A percentile compares a stretch with the other conserved stretches of the same genome.
Evolutionary conservation across 2,329 filamentous ascomycete species (phyloP).

Genomic region (Chrysoporthe cubensis): DNA sequence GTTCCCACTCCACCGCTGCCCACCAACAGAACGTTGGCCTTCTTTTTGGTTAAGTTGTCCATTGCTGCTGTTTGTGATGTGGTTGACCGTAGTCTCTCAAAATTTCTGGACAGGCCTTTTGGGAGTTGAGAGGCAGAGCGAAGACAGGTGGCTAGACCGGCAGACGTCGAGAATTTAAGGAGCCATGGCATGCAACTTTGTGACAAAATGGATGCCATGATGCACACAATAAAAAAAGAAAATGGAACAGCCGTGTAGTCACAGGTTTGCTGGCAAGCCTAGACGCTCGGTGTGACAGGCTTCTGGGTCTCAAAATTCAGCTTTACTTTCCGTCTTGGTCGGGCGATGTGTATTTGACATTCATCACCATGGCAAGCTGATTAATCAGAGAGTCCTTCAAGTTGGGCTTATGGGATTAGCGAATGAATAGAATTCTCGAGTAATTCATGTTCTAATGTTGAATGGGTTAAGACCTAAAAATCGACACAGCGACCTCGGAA

Average conservation of each 20-base stretch:
- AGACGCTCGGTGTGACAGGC: not conserved
- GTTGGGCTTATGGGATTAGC: no score
- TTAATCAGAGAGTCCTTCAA: no score
- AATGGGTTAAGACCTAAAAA: not conserved
- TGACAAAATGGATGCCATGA: not conserved
- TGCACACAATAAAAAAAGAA: not conserved
- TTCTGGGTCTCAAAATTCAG: not conserved
- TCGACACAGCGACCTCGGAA: not conserved
- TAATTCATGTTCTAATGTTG: not conserved
- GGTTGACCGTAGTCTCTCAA: not conserved
- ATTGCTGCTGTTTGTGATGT: constrained; percentile 11
- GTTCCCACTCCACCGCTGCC: constrained; percentile 61
- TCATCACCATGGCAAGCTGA: no score
- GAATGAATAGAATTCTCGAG: not conserved
- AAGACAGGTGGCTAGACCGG: not conserved
- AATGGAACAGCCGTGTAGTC: not conserved
- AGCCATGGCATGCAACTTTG: no score
- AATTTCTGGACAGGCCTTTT: not conserved
- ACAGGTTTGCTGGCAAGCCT: not conserved
- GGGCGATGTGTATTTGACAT: not conserved
- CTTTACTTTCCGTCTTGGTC: not conserved
- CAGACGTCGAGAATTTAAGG: not conserved
- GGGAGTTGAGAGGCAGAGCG: not conserved
- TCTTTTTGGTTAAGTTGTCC: constrained; percentile 11
- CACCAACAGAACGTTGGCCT: constrained; percentile 52